Base-by-base conservation (phyloP, 768 basidiomycete genomes). In the Macrocybe gigantea region DNA sequence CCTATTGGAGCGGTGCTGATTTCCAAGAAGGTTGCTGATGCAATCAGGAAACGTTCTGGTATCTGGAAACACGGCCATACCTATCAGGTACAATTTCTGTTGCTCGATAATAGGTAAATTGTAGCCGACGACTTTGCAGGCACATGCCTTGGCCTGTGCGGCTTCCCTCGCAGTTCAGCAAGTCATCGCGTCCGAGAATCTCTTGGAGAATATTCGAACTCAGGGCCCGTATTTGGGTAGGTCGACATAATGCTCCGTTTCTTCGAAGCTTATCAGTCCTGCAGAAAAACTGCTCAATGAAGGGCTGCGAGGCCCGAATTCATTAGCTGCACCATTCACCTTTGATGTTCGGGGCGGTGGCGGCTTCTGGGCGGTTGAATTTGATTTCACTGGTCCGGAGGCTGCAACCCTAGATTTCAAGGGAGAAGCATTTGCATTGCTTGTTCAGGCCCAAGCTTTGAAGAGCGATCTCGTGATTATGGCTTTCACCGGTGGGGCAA, bases 291-390 rank as follows among this genome's bases (percentile, higher is more conserved):
- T 84, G 7, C 72, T 93, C 33, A 60, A 67, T 37, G 67, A 74
- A 51, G 73, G 78, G 29, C 68, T 93, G 33, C 67, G 68, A 45
- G 69, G 74, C 0, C 77, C 79, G 6, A 78, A 75, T 54, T 68
- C 79, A n/a, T 57, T 69, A 38, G 77, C 83, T 33, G 77, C 79
- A 29, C 84, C 83, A 1, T 85, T 77, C 60, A 75, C 78, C 4
- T 88, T 84, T 57, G 89, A 92, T 60, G 79, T 92, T 50, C 83
- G 93, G 30, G 92, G 93, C 7, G 80, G 80, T 13, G 93, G 92
- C 33, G 76, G 82, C 30, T 90, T 93, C 68, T 92, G 86, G 85
- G 85, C 72, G 15, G 67, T 93, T 46, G 91, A 93, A 60, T 92
- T 90, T 52, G 87, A 91, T 55, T 81, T 87, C 52, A 71, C 72